Conservation (phyloP, 768 basidiomycete genomes). For the Amanita pseudoporphyria region DNA sequence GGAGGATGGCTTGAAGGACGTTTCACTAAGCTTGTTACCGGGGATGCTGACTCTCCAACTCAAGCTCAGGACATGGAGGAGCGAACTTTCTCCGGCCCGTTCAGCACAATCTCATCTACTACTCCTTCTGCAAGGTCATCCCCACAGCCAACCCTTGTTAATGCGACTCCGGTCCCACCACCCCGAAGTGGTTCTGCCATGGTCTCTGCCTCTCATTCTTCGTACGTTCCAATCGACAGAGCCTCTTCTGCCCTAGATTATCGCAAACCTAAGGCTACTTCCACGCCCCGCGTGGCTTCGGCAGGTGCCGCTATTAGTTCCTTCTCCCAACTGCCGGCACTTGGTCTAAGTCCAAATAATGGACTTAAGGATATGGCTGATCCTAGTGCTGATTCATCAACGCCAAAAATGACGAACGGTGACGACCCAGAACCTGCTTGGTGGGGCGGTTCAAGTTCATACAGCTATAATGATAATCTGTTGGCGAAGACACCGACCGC, state of each 20-base stretch:
- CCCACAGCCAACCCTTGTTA: constrained; percentile 49
- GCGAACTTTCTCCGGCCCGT: constrained; percentile 60
- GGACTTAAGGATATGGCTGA: constrained; percentile 12
- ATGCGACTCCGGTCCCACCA: constrained; percentile 33
- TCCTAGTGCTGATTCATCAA: constrained; percentile 17
- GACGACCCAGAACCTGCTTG: constrained; percentile 37
- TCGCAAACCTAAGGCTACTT: constrained; percentile 42
- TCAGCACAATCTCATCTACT: constrained; percentile 84
- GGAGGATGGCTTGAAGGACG: constrained; percentile 89
- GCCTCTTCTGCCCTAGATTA: constrained; percentile 77
- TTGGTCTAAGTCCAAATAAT: constrained; percentile 12
- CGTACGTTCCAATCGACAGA: constrained; percentile 51
- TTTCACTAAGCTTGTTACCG: constrained; percentile 91
- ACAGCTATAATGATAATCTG: constrained; percentile 20
- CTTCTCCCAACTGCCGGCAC: constrained; percentile 34
- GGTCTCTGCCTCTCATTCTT: constrained; percentile 39
- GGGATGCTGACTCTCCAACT: constrained; percentile 58
- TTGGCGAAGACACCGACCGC: constrained; percentile 55
- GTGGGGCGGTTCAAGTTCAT: constrained; percentile 45
- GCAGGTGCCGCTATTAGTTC: constrained; percentile 43
- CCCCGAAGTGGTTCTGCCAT: constrained; percentile 63
- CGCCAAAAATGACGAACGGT: constrained; percentile 21
- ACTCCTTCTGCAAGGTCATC: constrained; percentile 70
- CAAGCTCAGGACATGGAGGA: constrained; percentile 29
- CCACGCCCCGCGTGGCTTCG: constrained; percentile 44